Evolutionary conservation across 148 eudicot species (phyloP), one percentile per base, ranked within the genome.

Genomic region (Rhododendron williamsianum): DNA sequence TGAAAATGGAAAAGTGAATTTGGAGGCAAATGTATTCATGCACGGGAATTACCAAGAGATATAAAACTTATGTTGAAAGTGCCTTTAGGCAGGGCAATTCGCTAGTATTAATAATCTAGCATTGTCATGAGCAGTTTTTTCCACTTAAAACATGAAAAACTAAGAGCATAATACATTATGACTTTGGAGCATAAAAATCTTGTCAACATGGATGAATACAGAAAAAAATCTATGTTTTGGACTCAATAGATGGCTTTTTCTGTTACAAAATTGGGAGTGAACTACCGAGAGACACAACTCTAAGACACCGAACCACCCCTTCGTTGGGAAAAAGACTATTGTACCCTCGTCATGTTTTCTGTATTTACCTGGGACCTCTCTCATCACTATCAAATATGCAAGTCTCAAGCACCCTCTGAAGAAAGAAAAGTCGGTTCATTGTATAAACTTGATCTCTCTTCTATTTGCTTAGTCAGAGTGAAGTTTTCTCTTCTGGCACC

Each of bases 401-500:
- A 77, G 81, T 12, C 54, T 41, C 0, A 21, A 38, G 52, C 84
- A 43, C n/a, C 46, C 23, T 25, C 23, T 27, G 2, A n/a, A 58
- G 49, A 41, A 0, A 74, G 78, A 2, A 46, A 71, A 12, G 43
- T 30, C 10, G 3, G 1, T 49, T 35, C 7, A 49, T 35, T 18
- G 63, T n/a, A 36, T 16, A 46, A 46, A 27, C 48, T 16, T 69
- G 45, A 5, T 69, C 6, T 35, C 23, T 78, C 76, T 67, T 76
- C 19, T 43, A n/a, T 48, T 36, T 13, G 43, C 52, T 84, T 87
- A 96, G 86, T 96, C 99, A 23, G 93, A 85, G 88, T 96, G 99
- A 82, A 95, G 92, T 85, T 96, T 95, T 88, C 97, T 89, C 38
- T 87, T 91, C 84, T 91, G 91, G 88, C 99, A 95, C 85, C 99